phyloP scores from a whole-genome alignment of 1,284 basidiomycete genomes.

The Pseudozyma sp. region DNA sequence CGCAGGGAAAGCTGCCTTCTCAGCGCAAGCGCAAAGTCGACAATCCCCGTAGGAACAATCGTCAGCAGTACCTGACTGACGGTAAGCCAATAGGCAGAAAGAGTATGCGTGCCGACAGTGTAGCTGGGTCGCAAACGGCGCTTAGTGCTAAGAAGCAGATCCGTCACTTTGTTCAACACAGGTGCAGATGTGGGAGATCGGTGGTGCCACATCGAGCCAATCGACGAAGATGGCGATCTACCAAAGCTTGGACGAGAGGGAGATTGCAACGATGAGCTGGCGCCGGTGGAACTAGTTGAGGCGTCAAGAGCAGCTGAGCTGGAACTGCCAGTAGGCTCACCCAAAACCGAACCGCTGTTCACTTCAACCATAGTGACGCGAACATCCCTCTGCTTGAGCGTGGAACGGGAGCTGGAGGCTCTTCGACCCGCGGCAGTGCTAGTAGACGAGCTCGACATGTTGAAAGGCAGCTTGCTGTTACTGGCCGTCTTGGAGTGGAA shows the following conservation, averaged over 20 bases:
- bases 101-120: slow-evolving; percentile 38
- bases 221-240: slow-evolving; percentile 48
- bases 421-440: slow-evolving; percentile 12
- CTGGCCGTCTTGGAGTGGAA: slow-evolving; percentile 50
- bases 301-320: slow-evolving; percentile 5
- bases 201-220: slow-evolving; percentile 46
- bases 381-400: slow-evolving; percentile 45
- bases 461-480: slow-evolving; percentile 35
- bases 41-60: slow-evolving; percentile 40
- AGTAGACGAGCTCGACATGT: slow-evolving; percentile 8
- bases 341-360: slow-evolving; percentile 42
- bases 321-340: slow-evolving; percentile 9
- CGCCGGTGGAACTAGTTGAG: slow-evolving; percentile 9
- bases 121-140: slow-evolving; percentile 44
- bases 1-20: slow-evolving; percentile 45
- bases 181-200: slow-evolving; percentile 48
- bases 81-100: slow-evolving; percentile 44
- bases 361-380: slow-evolving; percentile 50
- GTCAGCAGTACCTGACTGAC: slow-evolving; percentile 44
- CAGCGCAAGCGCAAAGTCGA: slow-evolving; percentile 39
- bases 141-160: slow-evolving; percentile 49
- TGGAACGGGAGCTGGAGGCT: slow-evolving; percentile 21
- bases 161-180: slow-evolving; percentile 43
- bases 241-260: slow-evolving; percentile 34
- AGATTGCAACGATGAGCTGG: slow-evolving; percentile 17